Base-by-base conservation (phyloP, 2,329 filamentous ascomycete genomes). In the Exutisphaerella laricina region DNA sequence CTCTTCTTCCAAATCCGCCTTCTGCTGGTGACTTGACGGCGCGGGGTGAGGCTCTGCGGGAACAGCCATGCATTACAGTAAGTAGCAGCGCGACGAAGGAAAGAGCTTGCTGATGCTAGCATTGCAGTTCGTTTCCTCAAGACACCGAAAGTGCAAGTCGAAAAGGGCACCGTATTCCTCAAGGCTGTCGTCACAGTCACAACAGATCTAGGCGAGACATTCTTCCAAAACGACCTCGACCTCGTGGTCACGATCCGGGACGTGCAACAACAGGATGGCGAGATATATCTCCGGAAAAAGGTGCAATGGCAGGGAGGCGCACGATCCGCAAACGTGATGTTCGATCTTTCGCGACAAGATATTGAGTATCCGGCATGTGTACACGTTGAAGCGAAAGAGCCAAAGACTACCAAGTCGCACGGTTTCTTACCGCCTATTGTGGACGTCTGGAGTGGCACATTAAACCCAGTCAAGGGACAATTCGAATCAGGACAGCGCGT, bases 171-270 rank as follows among this genome's bases (percentile, higher is more conserved):
- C 12, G 58, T 71, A 43, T 59, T 62, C 12, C 62, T 79, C 43
- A 73, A 66, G 46, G 66, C 72, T 35, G 67, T 79, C 21, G 67
- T 85, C 45, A 82, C 80, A 28, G 72, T 85, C 57, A 82, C 80
- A 8, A 84, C 80, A 17, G 82, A 86, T 57, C 68, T 86, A 5
- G 82, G 82, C 13, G 80, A 84, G 54, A 72, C 71, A 1, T 82
- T 83, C 57, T 70, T 78, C 31, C 68, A 72, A n/a, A 56, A 66
- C 32, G 64, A 74, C 54, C 53, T 73, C 16, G 56, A 66, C 9
- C 58, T 78, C 6, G 57, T 65, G 12, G 68, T 63, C 16, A 65
- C 66, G 5, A 47, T 75, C 23, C 47, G 62, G 28, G 49, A 54
- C 26, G 31, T 45, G 10, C 55, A 58, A 16, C 41, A 51, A 10